Conservation (phyloP, 2,329 filamentous ascomycete species). For the Rasamsonia emersonii region DNA sequence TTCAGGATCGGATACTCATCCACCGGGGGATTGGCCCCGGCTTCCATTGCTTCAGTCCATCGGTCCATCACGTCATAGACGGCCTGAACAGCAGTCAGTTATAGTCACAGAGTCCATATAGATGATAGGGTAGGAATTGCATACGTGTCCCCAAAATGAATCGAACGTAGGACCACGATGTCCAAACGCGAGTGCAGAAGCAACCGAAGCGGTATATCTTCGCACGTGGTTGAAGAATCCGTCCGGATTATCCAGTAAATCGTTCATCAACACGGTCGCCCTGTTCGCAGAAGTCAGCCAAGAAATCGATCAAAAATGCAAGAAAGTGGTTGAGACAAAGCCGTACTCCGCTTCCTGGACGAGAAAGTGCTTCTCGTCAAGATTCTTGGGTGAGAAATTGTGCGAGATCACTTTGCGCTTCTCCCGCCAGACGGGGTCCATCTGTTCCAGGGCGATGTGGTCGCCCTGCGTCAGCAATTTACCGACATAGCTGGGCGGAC, state of each 20-base stretch:
- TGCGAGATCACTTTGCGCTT: conserved; percentile 1
- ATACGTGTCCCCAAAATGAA: conserved; percentile 1
- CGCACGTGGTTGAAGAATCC: neutral
- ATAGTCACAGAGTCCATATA: too few relatives aligned
- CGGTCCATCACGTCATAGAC: conserved; percentile 35
- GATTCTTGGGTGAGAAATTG: conserved; percentile 1
- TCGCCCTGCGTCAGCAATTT: conserved; percentile 23
- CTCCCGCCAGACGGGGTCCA: neutral
- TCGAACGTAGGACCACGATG: neutral
- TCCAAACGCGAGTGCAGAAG: neutral
- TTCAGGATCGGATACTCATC: conserved; percentile 40
- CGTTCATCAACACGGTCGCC: neutral
- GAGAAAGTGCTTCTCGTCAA: neutral
- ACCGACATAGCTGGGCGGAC: conserved; percentile 36
- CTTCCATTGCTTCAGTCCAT: conserved; percentile 37
- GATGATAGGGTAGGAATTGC: too few relatives aligned
- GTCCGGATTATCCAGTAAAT: neutral
- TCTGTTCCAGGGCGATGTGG: neutral
- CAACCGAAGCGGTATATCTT: neutral
- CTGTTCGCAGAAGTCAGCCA: too few relatives aligned
- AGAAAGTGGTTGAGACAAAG: too few relatives aligned
- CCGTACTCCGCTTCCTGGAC: conserved; percentile 1
- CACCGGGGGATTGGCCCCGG: conserved; percentile 39
- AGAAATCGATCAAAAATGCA: too few relatives aligned
- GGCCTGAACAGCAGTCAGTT: too few relatives aligned